Base-by-base conservation (phyloP, 2,329 filamentous ascomycete species). In the Lachnellula subtilissima region DNA sequence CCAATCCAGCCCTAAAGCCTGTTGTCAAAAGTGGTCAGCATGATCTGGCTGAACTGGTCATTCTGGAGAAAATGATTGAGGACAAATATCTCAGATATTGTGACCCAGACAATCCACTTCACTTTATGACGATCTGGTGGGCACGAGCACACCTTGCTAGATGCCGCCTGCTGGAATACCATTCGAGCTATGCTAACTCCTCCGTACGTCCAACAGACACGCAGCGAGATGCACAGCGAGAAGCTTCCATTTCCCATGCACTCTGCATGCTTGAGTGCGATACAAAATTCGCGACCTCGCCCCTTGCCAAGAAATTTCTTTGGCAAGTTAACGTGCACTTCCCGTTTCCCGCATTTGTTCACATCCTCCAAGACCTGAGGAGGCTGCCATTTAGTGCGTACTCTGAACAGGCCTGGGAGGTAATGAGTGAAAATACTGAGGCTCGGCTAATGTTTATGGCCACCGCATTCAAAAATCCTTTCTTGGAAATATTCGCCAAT, bases 41-140 rank as follows among this genome's bases (percentile, higher is more conserved):
- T 5, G n/a, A 47, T 48, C 48, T 37, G 14, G 19, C 51, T 48
- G 57, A 62, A n/a, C 48, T 69, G 8, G 56, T 11, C 7, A 49
- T 28, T 5, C 43, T 80, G 4, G 76, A 78, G 53, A 67, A 65
- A 8, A 63, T 60, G 32, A 66, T 76, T 22, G 73, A 77, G 56
- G 67, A 71, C 36, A 74, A 73, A 50, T 76, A 72, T 56, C 66
- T 77, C 15, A 66, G 70, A n/a, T 73, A 71, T 55, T 75, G 73
- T 62, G 71, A 77, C 58, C 68, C 71, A 8, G 64, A 71, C 1
- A 69, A 69, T 11, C 72, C 73, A 8, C 50, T 75, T 1, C 74
- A 76, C 47, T 53, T 61, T 64, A 55, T 68, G 55, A 67, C 67
- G 1, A 66, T 67, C 19, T 69, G 65, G 63, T 62, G 53, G 35